Base-by-base conservation (phyloP, 2,329 filamentous ascomycete genomes). In the Phyllosticta citriasiana region DNA sequence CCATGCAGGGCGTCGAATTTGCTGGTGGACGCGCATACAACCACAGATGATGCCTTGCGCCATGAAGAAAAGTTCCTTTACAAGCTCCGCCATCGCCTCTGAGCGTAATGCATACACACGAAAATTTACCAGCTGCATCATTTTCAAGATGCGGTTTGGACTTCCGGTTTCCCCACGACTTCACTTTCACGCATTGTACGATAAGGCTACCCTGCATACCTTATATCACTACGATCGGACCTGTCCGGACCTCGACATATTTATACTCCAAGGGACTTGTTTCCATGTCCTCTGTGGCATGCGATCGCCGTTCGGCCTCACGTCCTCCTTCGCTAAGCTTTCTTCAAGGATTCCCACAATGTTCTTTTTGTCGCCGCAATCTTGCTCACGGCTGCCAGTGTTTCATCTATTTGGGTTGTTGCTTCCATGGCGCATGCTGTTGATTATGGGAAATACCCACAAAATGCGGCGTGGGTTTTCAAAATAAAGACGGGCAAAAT, bases 1-100 rank as follows among this genome's bases (percentile, higher is more conserved):
- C 77, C 1, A 80, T 80, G 78, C 77, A 80, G 67, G 78, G 78
- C 22, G 76, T 80, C 16, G 78, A 80, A 63, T 80, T 76, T 78
- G 55, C 69, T 50, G 70, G 70, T 24, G 68, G 70, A 53, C 68
- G 71, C 25, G 67, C 69, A 9, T 75, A 74, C 40, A 58, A 33
- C 52, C 62, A 61, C 59, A 61, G 53, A 53, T 61, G 52, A 61
- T 33, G 14, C 6, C n/a, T n/a, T 24, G 24, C n/a, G 10, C 33
- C 25, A 24, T 12, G 35, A 30, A 25, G 9, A 10, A n/a, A 5
- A 4, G 2, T 26, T 51, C 22, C 40, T 10, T 33, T 26, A 35
- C 4, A 30, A 33, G 10, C 22, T 26, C 26, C 47, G 12, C 25
- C 27, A n/a, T 25, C 19, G 9, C 33, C 54, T 56, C 26, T 35